phyloP scores from a whole-genome alignment of 371 early-diverging fungal genomes.

The Haplosporangium sp. region DNA sequence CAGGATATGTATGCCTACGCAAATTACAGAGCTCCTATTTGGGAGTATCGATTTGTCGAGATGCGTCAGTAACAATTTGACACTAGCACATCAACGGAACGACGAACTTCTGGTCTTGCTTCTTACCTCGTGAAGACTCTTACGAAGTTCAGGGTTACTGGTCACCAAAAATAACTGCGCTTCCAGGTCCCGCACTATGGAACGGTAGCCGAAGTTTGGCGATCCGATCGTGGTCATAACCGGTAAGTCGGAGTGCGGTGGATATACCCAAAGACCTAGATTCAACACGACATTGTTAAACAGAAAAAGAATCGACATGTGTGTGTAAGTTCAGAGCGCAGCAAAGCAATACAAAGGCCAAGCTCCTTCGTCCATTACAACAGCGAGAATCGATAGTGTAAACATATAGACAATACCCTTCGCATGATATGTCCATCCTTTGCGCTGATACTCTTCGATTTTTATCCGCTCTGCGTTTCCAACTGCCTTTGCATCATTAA shows the following conservation, averaged over 20 bases:
- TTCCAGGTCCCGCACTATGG: constrained; percentile 90
- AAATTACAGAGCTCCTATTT: constrained; percentile 33
- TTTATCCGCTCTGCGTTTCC: constrained; percentile 62
- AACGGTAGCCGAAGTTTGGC: constrained; percentile 92
- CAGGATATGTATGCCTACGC: constrained; percentile 26
- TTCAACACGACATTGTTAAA: not conserved
- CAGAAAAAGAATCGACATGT: not conserved
- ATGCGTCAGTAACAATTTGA: not conserved
- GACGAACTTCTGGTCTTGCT: not conserved
- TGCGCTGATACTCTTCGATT: constrained; percentile 76
- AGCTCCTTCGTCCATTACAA: not conserved
- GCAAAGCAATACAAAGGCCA: not conserved
- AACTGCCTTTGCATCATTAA: constrained; percentile 54
- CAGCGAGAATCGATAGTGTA: not conserved
- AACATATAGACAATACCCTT: constrained; percentile 67
- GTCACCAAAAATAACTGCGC: constrained; percentile 85
- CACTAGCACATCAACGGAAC: not conserved
- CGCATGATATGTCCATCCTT: constrained; percentile 94
- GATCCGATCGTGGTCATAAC: constrained; percentile 88
- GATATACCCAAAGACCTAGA: constrained; percentile 54
- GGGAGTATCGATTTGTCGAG: not conserved
- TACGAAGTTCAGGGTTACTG: constrained; percentile 63
- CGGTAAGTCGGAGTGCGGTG: constrained; percentile 35
- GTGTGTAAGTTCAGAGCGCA: not conserved
- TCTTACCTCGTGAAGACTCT: constrained; percentile 69